Evolutionary conservation across 805 yeast genomes (phyloP).

Genomic region (Saccharomycopsis amapae): DNA sequence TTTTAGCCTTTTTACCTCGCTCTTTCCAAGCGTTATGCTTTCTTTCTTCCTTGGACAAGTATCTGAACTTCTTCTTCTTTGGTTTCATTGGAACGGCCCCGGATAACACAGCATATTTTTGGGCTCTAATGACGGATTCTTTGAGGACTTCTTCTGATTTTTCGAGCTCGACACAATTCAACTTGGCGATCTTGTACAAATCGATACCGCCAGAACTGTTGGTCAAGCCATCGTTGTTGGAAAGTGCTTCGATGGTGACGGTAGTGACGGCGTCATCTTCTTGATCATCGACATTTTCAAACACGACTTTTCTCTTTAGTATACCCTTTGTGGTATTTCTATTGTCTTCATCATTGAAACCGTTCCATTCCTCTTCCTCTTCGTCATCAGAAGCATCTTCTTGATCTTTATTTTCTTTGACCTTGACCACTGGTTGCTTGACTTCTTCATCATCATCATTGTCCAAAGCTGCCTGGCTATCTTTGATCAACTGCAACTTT

Average conservation of each 20-base stretch:
- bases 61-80: constrained; percentile 80
- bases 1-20: constrained; percentile 29
- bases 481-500: constrained; percentile 47
- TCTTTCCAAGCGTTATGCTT: constrained; percentile 46
- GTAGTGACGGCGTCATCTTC: constrained; percentile 22
- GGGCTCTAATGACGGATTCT: constrained; percentile 70
- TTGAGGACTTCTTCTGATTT: constrained; percentile 64
- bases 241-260: constrained; percentile 44
- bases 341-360: constrained; percentile 29
- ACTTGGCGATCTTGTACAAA: constrained; percentile 55
- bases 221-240: constrained; percentile 31
- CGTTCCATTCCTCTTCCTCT: constrained; percentile 34
- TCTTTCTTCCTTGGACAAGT: constrained; percentile 76
- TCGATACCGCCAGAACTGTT: constrained; percentile 39
- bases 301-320: constrained; percentile 19
- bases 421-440: constrained; percentile 19
- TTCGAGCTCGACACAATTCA: constrained; percentile 64
- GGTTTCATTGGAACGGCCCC: constrained; percentile 23
- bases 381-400: constrained; percentile 23
- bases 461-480: no score
- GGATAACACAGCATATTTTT: constrained; percentile 42
- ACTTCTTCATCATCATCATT: constrained; percentile 23
- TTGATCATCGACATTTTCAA: constrained; percentile 22
- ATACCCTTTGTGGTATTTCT: constrained; percentile 23
- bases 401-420: constrained; percentile 23